Conservation (phyloP, 257 asterid genomes). For the Gentiana straminea region DNA sequence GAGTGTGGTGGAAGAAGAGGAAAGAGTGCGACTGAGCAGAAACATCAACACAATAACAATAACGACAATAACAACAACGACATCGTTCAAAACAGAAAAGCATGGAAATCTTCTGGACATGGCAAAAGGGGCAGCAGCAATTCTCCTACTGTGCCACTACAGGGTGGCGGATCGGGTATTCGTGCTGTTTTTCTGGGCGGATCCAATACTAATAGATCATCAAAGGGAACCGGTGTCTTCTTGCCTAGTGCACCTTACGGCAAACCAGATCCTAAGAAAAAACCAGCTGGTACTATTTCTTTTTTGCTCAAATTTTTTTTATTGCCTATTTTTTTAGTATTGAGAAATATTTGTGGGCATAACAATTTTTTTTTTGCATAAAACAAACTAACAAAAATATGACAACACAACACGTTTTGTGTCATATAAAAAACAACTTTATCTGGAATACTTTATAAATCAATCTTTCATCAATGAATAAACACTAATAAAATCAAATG, state of each 20-base stretch:
- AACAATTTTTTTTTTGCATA: too few relatives aligned
- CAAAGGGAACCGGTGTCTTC: conserved; percentile 75
- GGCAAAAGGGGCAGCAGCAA: neutral
- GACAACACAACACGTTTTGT: too few relatives aligned
- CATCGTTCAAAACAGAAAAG: neutral
- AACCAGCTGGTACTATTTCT: neutral
- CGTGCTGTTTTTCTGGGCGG: conserved; percentile 66
- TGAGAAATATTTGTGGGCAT: too few relatives aligned
- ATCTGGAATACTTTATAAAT: too few relatives aligned
- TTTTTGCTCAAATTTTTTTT: neutral
- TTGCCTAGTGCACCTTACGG: conserved; percentile 34
- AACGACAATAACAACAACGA: too few relatives aligned
- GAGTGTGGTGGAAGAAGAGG: too few relatives aligned
- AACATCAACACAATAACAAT: too few relatives aligned
- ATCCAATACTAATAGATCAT: conserved; percentile 31
- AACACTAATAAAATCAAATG: too few relatives aligned
- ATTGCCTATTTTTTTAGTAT: neutral
- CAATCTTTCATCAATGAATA: too few relatives aligned
- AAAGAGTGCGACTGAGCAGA: too few relatives aligned
- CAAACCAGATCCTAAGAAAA: conserved; percentile 29
- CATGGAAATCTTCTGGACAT: neutral
- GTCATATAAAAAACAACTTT: too few relatives aligned
- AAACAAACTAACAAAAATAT: too few relatives aligned
- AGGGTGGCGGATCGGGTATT: conserved; percentile 60
- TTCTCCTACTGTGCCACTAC: neutral